Base-by-base conservation (phyloP, 306 rosid genomes). In the Fragaria ananassa region DNA sequence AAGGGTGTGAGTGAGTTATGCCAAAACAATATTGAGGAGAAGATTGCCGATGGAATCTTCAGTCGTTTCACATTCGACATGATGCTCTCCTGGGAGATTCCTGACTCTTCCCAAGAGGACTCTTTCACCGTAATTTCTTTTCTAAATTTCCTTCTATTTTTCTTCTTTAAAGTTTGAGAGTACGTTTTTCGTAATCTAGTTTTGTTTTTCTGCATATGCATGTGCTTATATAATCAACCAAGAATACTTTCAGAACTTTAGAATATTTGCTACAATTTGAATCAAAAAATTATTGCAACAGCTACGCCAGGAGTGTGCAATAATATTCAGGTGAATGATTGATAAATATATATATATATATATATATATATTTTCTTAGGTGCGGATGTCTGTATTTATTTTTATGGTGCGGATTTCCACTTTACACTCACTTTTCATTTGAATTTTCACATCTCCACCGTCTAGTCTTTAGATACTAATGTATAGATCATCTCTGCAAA, bases 71-170 rank as follows among this genome's bases (percentile, higher is more conserved):
- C 96, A 0, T 91, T 85, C 68, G 93, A 92, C 71, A 76, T 87
- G 87, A 95, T 95, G 99, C 89, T 95, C 14, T 93, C 97, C 5
- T 95, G 98, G 97, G 93, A 91, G 88, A 85, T 80, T 61, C 98
- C 98, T 41, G 74, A 82, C 67, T 81, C 74, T 71, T 80, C 86
- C 12, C 87, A 88, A 4, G 86, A 89, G 47, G 80, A 87, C 13
- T 57, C 81, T 6, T 44, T 25, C 13, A 10, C 25, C 86, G 96
- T 91, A 10, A 53, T 37, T 50, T 60, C 50, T n/a, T 46, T 50
- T 10, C 66, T 60, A 13, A 11, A 4, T 29, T 14, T 61, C 41
- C 9, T n/a, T 60, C 65, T 1, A 4, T 60, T 5, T 27, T 60
- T 29, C 39, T 29, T 27, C 19, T 60, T 1, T 25, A 11, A 21